phyloP scores from a whole-genome alignment of 306 rosid species.

The Cicer bijugum region DNA sequence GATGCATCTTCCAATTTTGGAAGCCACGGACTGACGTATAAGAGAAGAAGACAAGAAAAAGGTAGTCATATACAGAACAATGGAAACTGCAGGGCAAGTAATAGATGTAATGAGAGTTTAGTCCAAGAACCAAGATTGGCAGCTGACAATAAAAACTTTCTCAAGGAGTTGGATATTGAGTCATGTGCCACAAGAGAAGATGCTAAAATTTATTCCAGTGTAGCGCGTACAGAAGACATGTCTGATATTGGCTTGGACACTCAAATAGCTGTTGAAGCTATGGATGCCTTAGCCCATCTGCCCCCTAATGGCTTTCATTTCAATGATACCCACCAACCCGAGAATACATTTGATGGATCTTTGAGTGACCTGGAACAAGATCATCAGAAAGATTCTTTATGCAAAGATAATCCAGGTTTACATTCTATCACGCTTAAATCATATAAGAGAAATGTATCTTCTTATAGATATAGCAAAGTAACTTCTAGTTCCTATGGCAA shows the following conservation, averaged over 20 bases:
- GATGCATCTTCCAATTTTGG: slow-evolving; percentile 37
- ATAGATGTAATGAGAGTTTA: slow-evolving; percentile 43
- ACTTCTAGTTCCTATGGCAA: slow-evolving; percentile 42
- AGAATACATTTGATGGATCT: slow-evolving; percentile 38
- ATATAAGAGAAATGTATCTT: slow-evolving; percentile 50
- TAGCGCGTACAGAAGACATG: slow-evolving; percentile 43
- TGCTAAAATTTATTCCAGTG: slow-evolving; percentile 44
- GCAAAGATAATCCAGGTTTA: slow-evolving; percentile 34
- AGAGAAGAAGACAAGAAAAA: slow-evolving; percentile 47
- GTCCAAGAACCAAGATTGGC: slow-evolving; percentile 41
- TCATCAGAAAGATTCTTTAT: slow-evolving; percentile 33
- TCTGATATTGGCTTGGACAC: slow-evolving; percentile 69
- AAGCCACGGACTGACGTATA: slow-evolving; percentile 43
- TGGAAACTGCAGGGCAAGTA: slow-evolving; percentile 31
- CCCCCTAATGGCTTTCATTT: slow-evolving; percentile 34
- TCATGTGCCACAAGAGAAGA: slow-evolving; percentile 43
- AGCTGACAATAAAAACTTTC: slow-evolving; percentile 32
- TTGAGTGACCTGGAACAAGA: slow-evolving; percentile 42
- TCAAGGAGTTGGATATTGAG: slow-evolving; percentile 42
- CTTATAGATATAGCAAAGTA: slow-evolving; percentile 47
- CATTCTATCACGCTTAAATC: slow-evolving; percentile 43
- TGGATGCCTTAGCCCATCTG: slow-evolving; percentile 64
- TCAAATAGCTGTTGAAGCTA: slow-evolving; percentile 85
- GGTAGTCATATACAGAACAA: slow-evolving; percentile 39
- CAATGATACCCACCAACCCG: slow-evolving; percentile 43